Conservation (phyloP, 2,329 filamentous ascomycete species). For the Cercospora sp. region DNA sequence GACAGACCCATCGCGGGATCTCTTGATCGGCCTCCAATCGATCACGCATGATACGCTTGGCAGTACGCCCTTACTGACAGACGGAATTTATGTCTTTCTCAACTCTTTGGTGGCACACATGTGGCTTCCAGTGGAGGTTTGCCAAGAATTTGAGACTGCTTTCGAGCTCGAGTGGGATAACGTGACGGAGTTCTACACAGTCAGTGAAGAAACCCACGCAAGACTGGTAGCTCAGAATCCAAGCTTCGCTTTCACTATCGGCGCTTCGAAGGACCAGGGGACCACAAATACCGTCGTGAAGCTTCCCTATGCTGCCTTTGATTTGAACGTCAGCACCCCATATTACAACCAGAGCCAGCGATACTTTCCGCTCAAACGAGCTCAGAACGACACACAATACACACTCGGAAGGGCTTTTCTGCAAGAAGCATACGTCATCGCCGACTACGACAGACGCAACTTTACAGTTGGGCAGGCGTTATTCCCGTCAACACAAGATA, state of each 20-base stretch:
- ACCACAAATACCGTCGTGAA: slow-evolving; percentile 42
- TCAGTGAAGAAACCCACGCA: slow-evolving; percentile 43
- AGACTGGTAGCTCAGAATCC: slow-evolving; percentile 39
- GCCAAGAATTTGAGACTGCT: slow-evolving; percentile 42
- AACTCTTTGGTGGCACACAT: slow-evolving; percentile 46
- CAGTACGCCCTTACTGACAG: slow-evolving; percentile 29
- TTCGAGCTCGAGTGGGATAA: slow-evolving; percentile 45
- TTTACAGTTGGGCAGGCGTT: slow-evolving; percentile 46
- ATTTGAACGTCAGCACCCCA: slow-evolving; percentile 46
- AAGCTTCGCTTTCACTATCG: slow-evolving; percentile 40
- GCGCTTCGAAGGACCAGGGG: neutral
- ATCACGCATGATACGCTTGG: slow-evolving; percentile 29
- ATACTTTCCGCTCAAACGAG: slow-evolving; percentile 66
- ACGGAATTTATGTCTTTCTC: slow-evolving; percentile 34
- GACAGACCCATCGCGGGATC: slow-evolving; percentile 29
- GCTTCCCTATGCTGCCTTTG: slow-evolving; percentile 51
- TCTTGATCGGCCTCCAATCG: slow-evolving; percentile 29
- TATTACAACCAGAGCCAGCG: slow-evolving; percentile 60
- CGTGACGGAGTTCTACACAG: slow-evolving; percentile 41
- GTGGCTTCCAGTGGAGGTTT: slow-evolving; percentile 43
- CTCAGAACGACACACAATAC: slow-evolving; percentile 54
- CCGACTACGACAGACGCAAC: slow-evolving; percentile 49
- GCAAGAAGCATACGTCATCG: slow-evolving; percentile 61
- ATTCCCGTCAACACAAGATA: neutral
- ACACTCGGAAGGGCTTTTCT: slow-evolving; percentile 68